Base-by-base conservation (phyloP, 441 rosid species). In the Arabidopsis lyrata region DNA sequence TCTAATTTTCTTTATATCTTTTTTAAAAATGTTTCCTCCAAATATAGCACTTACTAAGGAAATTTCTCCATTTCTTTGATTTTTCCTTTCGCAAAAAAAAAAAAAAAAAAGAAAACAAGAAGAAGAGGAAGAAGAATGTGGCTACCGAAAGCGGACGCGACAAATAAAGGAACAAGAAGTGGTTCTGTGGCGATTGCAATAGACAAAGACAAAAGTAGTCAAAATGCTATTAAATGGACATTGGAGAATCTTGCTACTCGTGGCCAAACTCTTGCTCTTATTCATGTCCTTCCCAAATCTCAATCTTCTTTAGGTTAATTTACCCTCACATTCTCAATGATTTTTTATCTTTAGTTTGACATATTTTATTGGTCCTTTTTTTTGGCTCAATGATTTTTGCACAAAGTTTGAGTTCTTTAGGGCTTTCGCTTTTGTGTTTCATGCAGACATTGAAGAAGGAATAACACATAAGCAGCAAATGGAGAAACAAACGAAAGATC, bases 121-220 rank as follows among this genome's bases (percentile, higher is more conserved):
- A 18, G 22, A 58, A 58, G 41, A 70, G 45, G 1, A 58, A 34
- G 11, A 54, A 59, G 0, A 73, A 91, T 85, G 91, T 86, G 90
- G 95, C 83, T 85, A 80, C 75, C 85, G 32, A 89, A 80, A 77
- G 27, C 72, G 16, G 64, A 42, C 1, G 44, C 42, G 8, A 18
- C 79, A 24, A 81, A 72, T 22, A 83, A 74, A 79, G 85, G 70
- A 50, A 81, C 79, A 38, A 55, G 14, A 62, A 77, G 62, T 36
- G 92, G 92, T 5, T 57, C 83, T 53, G 90, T 91, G 57, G 99
- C 98, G 1, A 90, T 92, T 71, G 99, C 97, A 12, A 89, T 95
- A 16, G 96, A 92, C 53, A 85, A 82, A 68, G 99, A 95, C 63
- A 89, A 84, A 75, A 83, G 80, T 42, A 90, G 98, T 86, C 98